Base-by-base conservation (phyloP, 129 eudicot genomes). In the Escallonia rubra region DNA sequence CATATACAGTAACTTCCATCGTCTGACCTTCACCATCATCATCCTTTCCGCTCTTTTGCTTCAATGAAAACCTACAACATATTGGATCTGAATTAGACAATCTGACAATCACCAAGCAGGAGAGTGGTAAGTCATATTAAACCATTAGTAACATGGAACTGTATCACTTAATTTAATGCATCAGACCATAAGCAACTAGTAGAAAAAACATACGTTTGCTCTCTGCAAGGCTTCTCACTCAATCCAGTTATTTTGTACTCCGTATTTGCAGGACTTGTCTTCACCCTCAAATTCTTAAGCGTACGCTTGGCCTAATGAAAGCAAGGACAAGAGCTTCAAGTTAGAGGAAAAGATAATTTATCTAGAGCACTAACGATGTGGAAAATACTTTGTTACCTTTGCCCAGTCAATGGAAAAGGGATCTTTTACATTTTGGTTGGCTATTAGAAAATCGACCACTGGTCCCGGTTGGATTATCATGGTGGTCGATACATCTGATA, bases 391-490 rank as follows among this genome's bases (percentile, higher is more conserved):
- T 41, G 3, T 65, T 71, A 87, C 95, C 93, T 87, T 91, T 40
- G 83, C 74, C 98, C 98, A 91, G 64, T 91, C 96, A 61, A 91
- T 45, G 8, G 76, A 43, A 44, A 55, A 81, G 42, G 98, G 98
- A 52, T 88, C 84, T 40, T 78, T 75, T 56, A 74, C 96, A 81
- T 91, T 91, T 72, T 91, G 98, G 57, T 91, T 88, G 39, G 90
- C 91, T 52, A 88, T 70, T 43, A 91, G 72, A 73, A 91, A 91
- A 73, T 91, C 96, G 5, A 79, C 84, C 49, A 91, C 84, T 1
- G 97, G 96, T 4, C 97, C 97, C 43, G 97, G 93, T 73, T 85
- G 93, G 47, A 91, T 78, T 3, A 86, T 86, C 92, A 81, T 91
- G 2, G 98, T 91, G 7, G 96, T 88, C 1, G 98, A 83, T 38